phyloP scores from a whole-genome alignment of 345 rosid species.

The Citrus glauca region DNA sequence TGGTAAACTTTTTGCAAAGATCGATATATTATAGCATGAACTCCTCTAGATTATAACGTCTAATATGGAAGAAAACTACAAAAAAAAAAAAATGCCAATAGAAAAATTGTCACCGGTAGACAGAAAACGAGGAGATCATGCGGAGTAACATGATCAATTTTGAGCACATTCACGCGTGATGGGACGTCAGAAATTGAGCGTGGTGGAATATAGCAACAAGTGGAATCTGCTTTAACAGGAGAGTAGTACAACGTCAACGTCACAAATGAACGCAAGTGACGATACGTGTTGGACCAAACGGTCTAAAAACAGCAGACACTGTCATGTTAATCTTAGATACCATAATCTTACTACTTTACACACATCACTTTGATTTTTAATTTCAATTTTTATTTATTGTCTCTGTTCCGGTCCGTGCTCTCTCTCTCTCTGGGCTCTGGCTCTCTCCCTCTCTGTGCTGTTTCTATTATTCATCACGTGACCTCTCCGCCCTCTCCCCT shows the following conservation, averaged over 20 bases:
- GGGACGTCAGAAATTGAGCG: neutral
- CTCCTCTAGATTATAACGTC: too few relatives aligned
- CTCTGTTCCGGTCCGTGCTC: conserved; percentile 9
- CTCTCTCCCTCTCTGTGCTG: conserved; percentile 14
- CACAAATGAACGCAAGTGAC: conserved; percentile 2
- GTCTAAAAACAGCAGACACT: conserved; percentile 20
- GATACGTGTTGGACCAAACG: conserved; percentile 14
- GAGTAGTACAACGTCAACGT: neutral
- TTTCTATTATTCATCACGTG: conserved; percentile 51
- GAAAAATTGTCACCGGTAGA: too few relatives aligned
- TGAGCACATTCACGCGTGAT: neutral
- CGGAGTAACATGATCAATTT: too few relatives aligned
- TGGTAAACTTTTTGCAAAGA: too few relatives aligned
- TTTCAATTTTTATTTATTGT: neutral
- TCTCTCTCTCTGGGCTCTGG: neutral
- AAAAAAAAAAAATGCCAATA: too few relatives aligned
- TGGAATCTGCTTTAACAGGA: neutral
- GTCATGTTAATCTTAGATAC: conserved; percentile 2
- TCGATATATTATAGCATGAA: too few relatives aligned
- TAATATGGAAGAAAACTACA: too few relatives aligned
- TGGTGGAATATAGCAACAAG: neutral
- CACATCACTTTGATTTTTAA: neutral
- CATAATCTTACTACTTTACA: neutral
- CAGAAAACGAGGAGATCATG: too few relatives aligned
- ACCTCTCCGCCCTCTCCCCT: conserved; percentile 15